Evolutionary conservation across 805 yeast species (phyloP).

Genomic region (Lachancea thermotolerans): DNA sequence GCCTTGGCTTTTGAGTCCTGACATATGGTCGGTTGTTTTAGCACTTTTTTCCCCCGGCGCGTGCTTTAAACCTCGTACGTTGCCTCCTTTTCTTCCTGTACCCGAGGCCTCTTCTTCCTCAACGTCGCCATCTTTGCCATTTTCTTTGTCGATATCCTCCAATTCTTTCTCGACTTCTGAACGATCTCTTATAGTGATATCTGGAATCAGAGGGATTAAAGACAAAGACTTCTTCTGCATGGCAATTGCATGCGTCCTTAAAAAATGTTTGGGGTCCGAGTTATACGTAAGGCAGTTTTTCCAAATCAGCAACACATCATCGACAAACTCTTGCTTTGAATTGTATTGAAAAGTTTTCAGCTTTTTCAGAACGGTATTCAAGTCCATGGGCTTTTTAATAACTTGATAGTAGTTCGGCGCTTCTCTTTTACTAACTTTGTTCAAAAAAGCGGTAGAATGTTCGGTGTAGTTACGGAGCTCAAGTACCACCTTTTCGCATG

Average conservation of each 20-base stretch:
- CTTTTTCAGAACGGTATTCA: constrained; percentile 89
- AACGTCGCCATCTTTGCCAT: constrained; percentile 25
- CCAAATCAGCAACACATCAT: constrained; percentile 93
- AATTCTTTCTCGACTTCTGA: constrained; percentile 67
- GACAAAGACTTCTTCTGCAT: constrained; percentile 86
- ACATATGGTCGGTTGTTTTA: constrained; percentile 18
- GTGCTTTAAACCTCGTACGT: constrained; percentile 30
- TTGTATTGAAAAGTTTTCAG: constrained; percentile 74
- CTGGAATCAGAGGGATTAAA: constrained; percentile 81
- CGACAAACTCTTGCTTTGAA: constrained; percentile 86
- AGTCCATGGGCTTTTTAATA: constrained; percentile 92
- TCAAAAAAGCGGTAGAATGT: constrained; percentile 92
- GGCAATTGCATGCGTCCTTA: constrained; percentile 87
- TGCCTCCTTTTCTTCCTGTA: constrained; percentile 32
- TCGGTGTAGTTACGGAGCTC: constrained; percentile 90
- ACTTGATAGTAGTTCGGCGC: constrained; percentile 94
- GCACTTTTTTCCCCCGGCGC: constrained; percentile 12
- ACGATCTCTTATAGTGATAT: constrained; percentile 68
- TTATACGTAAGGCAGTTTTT: constrained; percentile 87
- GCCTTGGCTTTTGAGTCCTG: constrained; percentile 15
- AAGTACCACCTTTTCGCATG: constrained; percentile 89
- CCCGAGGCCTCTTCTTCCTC: constrained; percentile 31
- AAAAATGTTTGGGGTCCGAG: constrained; percentile 88
- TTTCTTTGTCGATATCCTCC: constrained; percentile 37
- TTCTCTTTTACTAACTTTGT: constrained; percentile 93